phyloP scores from a whole-genome alignment of 2,329 filamentous ascomycete genomes.

The Colletotrichum viniferum region DNA sequence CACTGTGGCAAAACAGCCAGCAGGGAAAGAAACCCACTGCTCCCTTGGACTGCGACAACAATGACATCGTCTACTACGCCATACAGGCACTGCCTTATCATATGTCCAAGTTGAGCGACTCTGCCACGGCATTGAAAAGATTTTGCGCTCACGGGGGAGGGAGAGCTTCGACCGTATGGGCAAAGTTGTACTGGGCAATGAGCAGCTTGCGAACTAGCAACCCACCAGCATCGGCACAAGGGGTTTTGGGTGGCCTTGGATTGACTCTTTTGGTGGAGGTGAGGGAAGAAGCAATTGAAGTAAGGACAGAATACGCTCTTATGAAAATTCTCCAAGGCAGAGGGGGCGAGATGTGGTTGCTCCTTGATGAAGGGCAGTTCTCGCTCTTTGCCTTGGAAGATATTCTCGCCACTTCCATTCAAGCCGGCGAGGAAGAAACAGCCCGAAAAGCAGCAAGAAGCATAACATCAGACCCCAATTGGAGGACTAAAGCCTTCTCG shows the following conservation, averaged over 20 bases:
- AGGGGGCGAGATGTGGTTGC: background rate
- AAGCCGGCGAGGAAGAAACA: background rate
- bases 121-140: background rate
- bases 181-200: background rate
- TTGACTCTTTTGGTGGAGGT: background rate
- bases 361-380: background rate
- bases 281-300: background rate
- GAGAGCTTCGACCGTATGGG: background rate
- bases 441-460: rapidly evolving
- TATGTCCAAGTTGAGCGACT: background rate
- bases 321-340: background rate
- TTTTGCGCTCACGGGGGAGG: background rate
- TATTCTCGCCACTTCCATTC: background rate
- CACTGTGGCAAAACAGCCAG: background rate
- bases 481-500: background rate
- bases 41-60: background rate
- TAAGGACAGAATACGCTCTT: background rate
- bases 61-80: background rate
- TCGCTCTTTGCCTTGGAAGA: background rate
- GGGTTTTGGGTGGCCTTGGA: background rate
- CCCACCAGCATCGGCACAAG: background rate
- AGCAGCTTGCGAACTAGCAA: background rate
- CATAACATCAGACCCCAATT: rapidly evolving
- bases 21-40: background rate
- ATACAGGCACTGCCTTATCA: background rate